Base-by-base conservation (phyloP, 257 asterid genomes). In the Henckelia pumila region DNA sequence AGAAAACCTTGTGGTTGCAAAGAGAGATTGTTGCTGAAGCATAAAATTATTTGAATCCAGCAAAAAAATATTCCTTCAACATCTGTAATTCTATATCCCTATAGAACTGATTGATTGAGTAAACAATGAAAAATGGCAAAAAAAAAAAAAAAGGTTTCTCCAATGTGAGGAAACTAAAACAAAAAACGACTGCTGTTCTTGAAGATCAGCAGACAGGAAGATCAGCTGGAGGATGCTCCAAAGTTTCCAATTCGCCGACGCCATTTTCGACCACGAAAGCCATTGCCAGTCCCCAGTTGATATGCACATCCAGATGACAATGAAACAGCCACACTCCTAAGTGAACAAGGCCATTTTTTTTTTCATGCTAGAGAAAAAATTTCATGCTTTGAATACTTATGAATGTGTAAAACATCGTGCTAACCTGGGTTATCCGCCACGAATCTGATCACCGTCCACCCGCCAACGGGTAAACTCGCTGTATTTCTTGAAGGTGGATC, bases 351-450 rank as follows among this genome's bases (percentile, higher is more conserved):
- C n/a, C n/a, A n/a, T n/a, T n/a, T n/a, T n/a, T n/a, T n/a, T n/a
- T n/a, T n/a, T n/a, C n/a, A n/a, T n/a, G n/a, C n/a, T n/a, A n/a
- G n/a, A n/a, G n/a, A n/a, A 32, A 62, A 6, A 59, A 66, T 8
- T 29, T 10, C 3, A 17, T 28, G 47, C 22, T 14, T 19, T 19
- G 49, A 55, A 26, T 59, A 56, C 7, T 11, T 22, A 14, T 59
- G 26, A 13, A 35, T 8, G 56, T 19, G 10, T 55, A 49, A 1
- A 1, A 30, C 19, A 1, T 71, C 55, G 6, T 59, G n/a, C 73
- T 80, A 7, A 91, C 97, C 98, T 78, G 98, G 98, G 81, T 92
- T 92, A 61, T 92, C 97, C 0, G 98, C 96, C 1, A 89, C 89
- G 13, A 92, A 92, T 83, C 98, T 75, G 77, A 92, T 89, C 47